Base-by-base conservation (phyloP, 805 yeast genomes). In the Metschnikowia cubensis region DNA sequence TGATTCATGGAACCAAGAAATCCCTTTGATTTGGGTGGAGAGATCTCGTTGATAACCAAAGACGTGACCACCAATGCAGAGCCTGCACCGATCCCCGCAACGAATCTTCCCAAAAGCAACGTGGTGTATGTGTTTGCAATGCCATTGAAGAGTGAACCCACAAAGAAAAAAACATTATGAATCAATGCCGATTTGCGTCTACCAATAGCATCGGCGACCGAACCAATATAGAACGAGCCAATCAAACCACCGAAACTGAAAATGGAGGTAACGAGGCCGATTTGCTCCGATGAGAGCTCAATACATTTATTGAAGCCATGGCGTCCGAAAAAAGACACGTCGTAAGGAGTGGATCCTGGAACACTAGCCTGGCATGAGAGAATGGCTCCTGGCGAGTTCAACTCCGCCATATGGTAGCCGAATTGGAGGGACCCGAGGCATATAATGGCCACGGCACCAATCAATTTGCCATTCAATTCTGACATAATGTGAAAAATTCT, bases 381-480 rank as follows among this genome's bases (percentile, higher is more conserved):
- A 32, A 81, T 79, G 13, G 79, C 76, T 50, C 86, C 87, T 0
- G 97, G 97, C 6, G 97, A 96, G 68, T 92, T 92, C 64, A 92
- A 75, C 65, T 91, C 97, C 1, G 97, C 85, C 85, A 92, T 84
- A 65, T 94, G 98, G 65, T 87, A 89, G 1, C 99, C 99, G 66
- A 85, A 94, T 66, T 90, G 97, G 11, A 91, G 72, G 2, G 96
- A 81, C 2, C 91, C 90, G 21, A 89, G 61, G 57, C 95, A 87
- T 5, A 84, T 82, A 11, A 87, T 81, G 0, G 76, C 61, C 1
- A 81, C 79, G 2, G 82, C 67, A 8, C 67, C 48, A 1, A 82
- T 50, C 43, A 84, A 67, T 33, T 62, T 57, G 14, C 55, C 20
- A 0, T 79, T 58, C 45, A 54, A 46, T n/a, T 35, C 39, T 6